phyloP scores from a whole-genome alignment of 345 rosid species.

The Citrus cavaleriei region DNA sequence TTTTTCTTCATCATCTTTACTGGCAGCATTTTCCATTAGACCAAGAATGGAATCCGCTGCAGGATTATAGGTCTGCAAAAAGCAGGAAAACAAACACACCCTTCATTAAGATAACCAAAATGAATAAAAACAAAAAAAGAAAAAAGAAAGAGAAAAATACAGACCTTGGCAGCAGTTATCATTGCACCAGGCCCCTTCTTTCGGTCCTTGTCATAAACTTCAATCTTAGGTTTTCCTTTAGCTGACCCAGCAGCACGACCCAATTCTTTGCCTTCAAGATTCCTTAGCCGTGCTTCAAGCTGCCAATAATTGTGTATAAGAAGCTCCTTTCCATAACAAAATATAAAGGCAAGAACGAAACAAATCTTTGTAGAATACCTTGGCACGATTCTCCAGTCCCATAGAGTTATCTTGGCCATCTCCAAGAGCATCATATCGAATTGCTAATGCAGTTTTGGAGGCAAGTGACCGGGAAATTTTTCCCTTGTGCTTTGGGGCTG shows the following conservation, averaged over 20 bases:
- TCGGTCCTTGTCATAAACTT: constrained; percentile 75
- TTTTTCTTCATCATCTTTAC: constrained; percentile 18
- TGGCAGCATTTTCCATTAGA: constrained; percentile 26
- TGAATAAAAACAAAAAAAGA: neutral
- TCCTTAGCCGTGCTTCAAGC: constrained; percentile 85
- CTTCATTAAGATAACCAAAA: neutral
- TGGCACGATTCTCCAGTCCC: constrained; percentile 79
- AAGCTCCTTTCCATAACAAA: neutral
- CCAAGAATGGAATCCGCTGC: constrained; percentile 68
- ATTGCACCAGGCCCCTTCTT: constrained; percentile 69
- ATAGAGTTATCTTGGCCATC: constrained; percentile 72
- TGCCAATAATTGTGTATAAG: constrained; percentile 14
- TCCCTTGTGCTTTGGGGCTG: constrained; percentile 79
- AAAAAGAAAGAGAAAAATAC: neutral
- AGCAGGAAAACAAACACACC: neutral
- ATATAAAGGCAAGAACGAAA: neutral
- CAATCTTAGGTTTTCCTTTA: constrained; percentile 89
- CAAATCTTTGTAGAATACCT: constrained; percentile 35
- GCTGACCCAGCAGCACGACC: constrained; percentile 80
- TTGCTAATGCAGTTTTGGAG: constrained; percentile 74
- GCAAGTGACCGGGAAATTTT: constrained; percentile 88
- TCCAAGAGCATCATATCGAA: constrained; percentile 88
- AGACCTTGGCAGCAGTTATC: constrained; percentile 83
- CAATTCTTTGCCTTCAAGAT: constrained; percentile 73
- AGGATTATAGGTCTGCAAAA: constrained; percentile 69